Percentiles rank a stretch among this genome's conserved stretches.
Conservation (phyloP, 2,329 filamentous ascomycete genomes). For the Rhynchosporium secalis region DNA sequence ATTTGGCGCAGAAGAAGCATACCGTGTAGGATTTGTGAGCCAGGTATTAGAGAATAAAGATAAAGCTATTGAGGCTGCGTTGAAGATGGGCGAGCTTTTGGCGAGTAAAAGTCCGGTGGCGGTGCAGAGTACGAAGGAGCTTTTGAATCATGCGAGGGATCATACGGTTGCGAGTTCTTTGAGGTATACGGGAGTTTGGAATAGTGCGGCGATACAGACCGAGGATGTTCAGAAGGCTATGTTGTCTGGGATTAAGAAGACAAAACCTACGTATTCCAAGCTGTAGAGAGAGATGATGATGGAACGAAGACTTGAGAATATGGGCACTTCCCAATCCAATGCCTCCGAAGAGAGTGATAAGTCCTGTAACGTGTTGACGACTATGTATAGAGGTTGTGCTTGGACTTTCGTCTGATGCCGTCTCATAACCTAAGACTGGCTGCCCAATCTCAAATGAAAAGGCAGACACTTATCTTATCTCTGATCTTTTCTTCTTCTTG, state of each 20-base stretch:
- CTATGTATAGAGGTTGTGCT: not conserved
- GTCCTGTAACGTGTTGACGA: not conserved
- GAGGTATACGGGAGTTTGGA: conserved; percentile 86
- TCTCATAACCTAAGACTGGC: too few species aligned
- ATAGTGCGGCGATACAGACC: conserved; percentile 78
- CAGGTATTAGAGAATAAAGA: conserved; percentile 63
- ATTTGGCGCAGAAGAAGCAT: conserved; percentile 69
- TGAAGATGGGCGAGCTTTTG: conserved; percentile 65
- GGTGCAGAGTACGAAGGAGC: conserved; percentile 82
- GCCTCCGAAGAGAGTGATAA: not conserved
- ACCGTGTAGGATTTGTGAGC: conserved; percentile 69
- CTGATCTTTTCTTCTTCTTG: too few species aligned
- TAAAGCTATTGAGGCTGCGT: conserved; percentile 59
- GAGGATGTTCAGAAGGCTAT: conserved; percentile 74
- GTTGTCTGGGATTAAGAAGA: conserved; percentile 74
- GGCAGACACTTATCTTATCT: not conserved
- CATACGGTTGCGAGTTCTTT: conserved; percentile 75
- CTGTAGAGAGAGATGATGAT: conserved; percentile 49
- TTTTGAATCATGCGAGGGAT: conserved; percentile 80
- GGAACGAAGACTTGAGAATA: not conserved
- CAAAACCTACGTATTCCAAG: conserved; percentile 81
- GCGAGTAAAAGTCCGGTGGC: conserved; percentile 85
- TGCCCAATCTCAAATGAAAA: too few species aligned
- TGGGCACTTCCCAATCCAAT: not conserved
- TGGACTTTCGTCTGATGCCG: too few species aligned